These are phyloP conservation scores for Monosporascus cannonballus DNA, from an alignment of 2,329 filamentous ascomycete species.

Conservation along the genomic window DNA sequence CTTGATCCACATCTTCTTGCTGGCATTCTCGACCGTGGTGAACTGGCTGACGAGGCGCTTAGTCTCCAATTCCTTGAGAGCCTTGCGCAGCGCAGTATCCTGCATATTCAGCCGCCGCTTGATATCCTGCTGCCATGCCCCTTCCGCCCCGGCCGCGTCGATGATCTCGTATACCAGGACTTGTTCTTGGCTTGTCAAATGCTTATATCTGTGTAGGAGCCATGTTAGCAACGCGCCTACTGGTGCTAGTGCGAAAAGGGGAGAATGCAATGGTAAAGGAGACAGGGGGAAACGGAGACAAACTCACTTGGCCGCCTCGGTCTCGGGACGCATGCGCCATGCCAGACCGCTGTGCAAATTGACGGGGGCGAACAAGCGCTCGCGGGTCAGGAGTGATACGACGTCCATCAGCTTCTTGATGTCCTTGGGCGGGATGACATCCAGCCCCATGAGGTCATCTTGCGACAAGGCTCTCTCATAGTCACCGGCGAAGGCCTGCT, in stretches of 20 bases:
- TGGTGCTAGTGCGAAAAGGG: no score
- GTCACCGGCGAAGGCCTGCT: conserved; percentile 37
- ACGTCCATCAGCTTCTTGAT: conserved; percentile 48
- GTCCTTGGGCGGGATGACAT: conserved; percentile 52
- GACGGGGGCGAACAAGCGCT: conserved; percentile 52
- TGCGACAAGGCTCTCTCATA: conserved; percentile 48
- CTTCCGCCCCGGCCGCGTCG: conserved; percentile 76
- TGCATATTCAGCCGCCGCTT: conserved; percentile 76
- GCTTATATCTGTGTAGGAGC: conserved; percentile 44
- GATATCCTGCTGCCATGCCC: conserved; percentile 86
- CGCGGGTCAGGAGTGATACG: conserved; percentile 51
- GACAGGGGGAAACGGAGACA: conserved; percentile 1
- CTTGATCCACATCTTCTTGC: conserved; percentile 95
- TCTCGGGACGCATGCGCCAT: conserved; percentile 53
- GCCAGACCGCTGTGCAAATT: conserved; percentile 37
- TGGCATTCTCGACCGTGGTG: conserved; percentile 85
- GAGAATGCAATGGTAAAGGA: background rate
- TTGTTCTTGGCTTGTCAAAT: conserved; percentile 64
- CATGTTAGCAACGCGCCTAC: background rate
- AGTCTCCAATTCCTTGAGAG: conserved; percentile 75
- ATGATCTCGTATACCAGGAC: conserved; percentile 83
- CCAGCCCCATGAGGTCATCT: conserved; percentile 50
- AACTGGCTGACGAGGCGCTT: conserved; percentile 82
- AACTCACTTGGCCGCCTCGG: conserved; percentile 56
- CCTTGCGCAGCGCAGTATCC: conserved; percentile 73